phyloP scores from a whole-genome alignment of 2,329 filamentous ascomycete genomes.

The Cladobotryum mycophilum region DNA sequence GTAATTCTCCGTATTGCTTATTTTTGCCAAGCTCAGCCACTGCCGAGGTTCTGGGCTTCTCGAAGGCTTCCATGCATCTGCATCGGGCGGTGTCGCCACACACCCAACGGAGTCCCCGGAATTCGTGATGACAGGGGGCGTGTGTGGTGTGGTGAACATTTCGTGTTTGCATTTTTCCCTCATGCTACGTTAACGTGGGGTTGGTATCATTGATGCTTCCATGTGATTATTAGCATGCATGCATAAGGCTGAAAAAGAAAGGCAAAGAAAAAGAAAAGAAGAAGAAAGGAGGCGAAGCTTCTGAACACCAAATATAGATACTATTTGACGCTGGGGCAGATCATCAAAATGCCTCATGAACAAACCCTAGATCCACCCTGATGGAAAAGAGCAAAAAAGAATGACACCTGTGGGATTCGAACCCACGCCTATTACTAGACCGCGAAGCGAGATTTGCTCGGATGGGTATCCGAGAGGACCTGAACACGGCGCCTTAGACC shows the following conservation, averaged over 20 bases:
- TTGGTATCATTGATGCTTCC: too few species aligned
- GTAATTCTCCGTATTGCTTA: neutral
- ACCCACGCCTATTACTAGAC: constrained; percentile 27
- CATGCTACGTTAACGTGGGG: too few species aligned
- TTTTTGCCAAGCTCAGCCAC: neutral
- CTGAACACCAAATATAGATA: too few species aligned
- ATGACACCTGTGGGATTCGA: constrained; percentile 28
- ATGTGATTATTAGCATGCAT: too few species aligned
- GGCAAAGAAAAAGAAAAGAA: too few species aligned
- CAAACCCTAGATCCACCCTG: neutral
- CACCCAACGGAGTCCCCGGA: neutral
- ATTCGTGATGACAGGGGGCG: too few species aligned
- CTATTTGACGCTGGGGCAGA: neutral
- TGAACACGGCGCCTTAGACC: constrained; percentile 21
- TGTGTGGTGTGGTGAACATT: too few species aligned
- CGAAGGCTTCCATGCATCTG: constrained; percentile 5
- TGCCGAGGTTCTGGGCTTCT: constrained; percentile 2
- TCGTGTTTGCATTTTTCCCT: neutral
- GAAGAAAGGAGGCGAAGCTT: too few species aligned
- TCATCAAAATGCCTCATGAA: neutral
- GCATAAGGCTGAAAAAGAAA: too few species aligned
- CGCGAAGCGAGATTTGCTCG: constrained; percentile 12
- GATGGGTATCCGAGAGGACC: neutral
- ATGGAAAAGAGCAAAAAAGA: constrained; percentile 2
- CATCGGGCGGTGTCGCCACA: neutral